Evolutionary conservation across 2,329 filamentous ascomycete species (phyloP).

Genomic region (Dendrostoma leiphaemia): DNA sequence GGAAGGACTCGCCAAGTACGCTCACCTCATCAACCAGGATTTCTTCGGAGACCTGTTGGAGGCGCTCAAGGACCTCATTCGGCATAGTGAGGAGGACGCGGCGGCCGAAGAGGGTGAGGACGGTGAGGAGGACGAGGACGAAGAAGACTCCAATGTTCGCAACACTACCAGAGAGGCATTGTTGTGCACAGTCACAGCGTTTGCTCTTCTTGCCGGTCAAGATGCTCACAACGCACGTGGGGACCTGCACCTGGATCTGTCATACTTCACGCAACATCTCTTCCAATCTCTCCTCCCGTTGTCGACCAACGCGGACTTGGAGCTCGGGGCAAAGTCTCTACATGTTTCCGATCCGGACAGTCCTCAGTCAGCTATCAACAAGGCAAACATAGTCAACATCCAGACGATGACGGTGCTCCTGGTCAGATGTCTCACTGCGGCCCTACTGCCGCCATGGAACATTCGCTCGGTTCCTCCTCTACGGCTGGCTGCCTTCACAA

Average conservation of each 20-base stretch:
- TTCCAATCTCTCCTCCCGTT: constrained; percentile 82
- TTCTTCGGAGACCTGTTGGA: constrained; percentile 97
- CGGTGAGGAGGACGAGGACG: constrained; percentile 45
- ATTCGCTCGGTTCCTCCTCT: constrained; percentile 75
- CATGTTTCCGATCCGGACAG: constrained; percentile 66
- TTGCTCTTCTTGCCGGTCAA: constrained; percentile 92
- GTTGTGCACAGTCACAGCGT: constrained; percentile 93
- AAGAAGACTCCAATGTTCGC: constrained; percentile 51
- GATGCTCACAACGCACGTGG: constrained; percentile 83
- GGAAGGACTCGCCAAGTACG: constrained; percentile 89
- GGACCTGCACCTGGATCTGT: constrained; percentile 82
- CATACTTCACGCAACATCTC: constrained; percentile 92
- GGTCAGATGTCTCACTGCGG: constrained; percentile 77
- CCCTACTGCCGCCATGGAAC: constrained; percentile 74
- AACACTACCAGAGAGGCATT: constrained; percentile 84
- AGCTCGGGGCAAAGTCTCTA: constrained; percentile 72
- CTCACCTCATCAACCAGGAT: constrained; percentile 97
- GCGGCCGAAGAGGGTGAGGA: constrained; percentile 45
- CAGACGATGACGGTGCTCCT: constrained; percentile 93
- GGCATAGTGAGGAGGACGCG: constrained; percentile 63
- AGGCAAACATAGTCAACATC: constrained; percentile 74
- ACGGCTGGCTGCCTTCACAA: constrained; percentile 87
- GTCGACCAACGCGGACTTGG: constrained; percentile 80
- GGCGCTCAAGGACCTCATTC: constrained; percentile 88
- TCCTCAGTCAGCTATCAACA: constrained; percentile 35